phyloP scores from a whole-genome alignment of 2,329 filamentous ascomycete genomes.

The Rhinocladiella similis region DNA sequence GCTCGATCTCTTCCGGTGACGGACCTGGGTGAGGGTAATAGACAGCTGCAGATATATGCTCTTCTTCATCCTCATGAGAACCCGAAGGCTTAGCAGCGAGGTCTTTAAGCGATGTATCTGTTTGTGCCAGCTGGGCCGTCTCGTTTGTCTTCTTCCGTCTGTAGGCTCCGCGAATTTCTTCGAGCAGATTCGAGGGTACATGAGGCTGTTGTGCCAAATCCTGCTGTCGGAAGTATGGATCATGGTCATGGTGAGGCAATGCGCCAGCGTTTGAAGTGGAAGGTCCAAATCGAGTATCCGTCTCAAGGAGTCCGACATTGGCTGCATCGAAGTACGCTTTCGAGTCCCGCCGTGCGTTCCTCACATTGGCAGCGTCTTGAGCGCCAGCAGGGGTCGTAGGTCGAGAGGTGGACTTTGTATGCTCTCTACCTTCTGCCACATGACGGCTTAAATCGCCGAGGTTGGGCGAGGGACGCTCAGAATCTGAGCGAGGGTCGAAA shows the following conservation, averaged over 20 bases:
- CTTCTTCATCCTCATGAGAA: conserved; percentile 61
- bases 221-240: conserved; percentile 31
- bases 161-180: conserved; percentile 47
- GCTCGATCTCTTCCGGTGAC: conserved; percentile 41
- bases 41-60: conserved; percentile 64
- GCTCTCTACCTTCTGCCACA: neutral
- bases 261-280: conserved; percentile 3
- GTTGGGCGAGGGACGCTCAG: conserved; percentile 5
- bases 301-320: neutral
- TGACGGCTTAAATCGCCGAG: conserved; percentile 7
- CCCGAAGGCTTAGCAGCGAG: conserved; percentile 32
- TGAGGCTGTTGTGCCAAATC: conserved; percentile 33
- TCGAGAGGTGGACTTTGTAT: conserved; percentile 10
- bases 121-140: neutral
- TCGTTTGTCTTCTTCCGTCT: neutral
- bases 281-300: neutral
- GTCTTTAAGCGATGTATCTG: neutral
- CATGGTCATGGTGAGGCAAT: conserved; percentile 27
- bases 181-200: conserved; percentile 53
- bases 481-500: conserved; percentile 48
- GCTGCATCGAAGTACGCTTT: conserved; percentile 8
- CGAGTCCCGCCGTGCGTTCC: conserved; percentile 5
- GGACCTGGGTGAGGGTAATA: conserved; percentile 64
- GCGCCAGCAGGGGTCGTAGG: conserved; percentile 10
- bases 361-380: conserved; percentile 6